Evolutionary conservation across 2,329 filamentous ascomycete species (phyloP), one percentile per base, ranked within the genome.

Genomic region (Amphichorda felina): DNA sequence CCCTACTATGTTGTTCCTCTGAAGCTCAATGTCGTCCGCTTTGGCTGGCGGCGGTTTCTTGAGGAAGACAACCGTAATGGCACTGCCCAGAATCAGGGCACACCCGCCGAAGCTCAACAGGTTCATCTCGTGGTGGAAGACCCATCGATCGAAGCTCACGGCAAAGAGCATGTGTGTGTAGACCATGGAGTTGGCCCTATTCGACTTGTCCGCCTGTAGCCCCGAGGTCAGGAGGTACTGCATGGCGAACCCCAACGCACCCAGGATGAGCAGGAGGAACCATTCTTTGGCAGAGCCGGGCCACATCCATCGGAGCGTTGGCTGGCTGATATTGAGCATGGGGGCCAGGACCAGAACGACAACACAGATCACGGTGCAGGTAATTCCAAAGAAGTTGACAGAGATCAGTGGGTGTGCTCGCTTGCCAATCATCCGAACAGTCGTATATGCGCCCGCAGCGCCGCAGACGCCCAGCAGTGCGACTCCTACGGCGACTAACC

Each of bases 141-240:
- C 53, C 50, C 61, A 68, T 27, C 59, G 51, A 45, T 75, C 70
- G 43, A 72, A 68, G 29, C 53, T 59, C 2, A 63, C 65, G 1
- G 70, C 70, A 44, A 73, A 74, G 26, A 74, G 49, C 61, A 74
- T 72, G 31, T 72, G 65, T 6, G 70, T 72, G 40, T 73, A 74
- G 5, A 72, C 56, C 70, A 76, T 74, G 36, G 65, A 61, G 13
- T 68, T 72, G 7, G 71, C 70, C 30, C 66, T 56, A 44, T 74
- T 73, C 15, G 68, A 68, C 41, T 79, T 80, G 48, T 88, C 82
- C 41, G 79, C 75, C 17, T 80, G 61, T 33, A 95, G 59, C 0
- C 85, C 86, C 1, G 75, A 71, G 1, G 87, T 91, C 14, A 93
- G 62, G n/a, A 93, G 66, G 45, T 86, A 86, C 68, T 94, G 88